A percentile compares a stretch with the other conserved stretches of the same genome.
Evolutionary conservation across 768 basidiomycete species (phyloP).

Genomic region (Phlebiopsis flavidoalba): DNA sequence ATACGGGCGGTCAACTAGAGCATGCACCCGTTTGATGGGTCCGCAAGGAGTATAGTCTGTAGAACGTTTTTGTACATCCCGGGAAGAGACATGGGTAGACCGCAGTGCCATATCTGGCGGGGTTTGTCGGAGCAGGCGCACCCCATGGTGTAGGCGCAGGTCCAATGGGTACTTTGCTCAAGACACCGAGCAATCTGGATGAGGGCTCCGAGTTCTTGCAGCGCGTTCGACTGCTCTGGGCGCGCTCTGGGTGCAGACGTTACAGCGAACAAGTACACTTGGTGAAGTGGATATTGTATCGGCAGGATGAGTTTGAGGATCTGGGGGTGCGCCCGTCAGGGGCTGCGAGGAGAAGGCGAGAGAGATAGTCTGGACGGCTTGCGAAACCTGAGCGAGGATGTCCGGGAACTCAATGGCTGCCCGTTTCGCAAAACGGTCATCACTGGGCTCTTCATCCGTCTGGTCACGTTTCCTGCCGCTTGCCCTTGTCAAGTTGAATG

Average conservation of each 20-base stretch:
- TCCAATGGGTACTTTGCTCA: constrained; percentile 71
- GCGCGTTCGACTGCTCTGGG: constrained; percentile 42
- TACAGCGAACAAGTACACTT: constrained; percentile 73
- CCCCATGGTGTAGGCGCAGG: constrained; percentile 31
- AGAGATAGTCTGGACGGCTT: constrained; percentile 55
- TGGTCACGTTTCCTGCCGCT: constrained; percentile 72
- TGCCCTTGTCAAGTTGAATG: constrained; percentile 63
- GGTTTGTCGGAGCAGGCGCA: constrained; percentile 23
- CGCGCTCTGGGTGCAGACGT: constrained; percentile 43
- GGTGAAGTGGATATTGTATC: constrained; percentile 68
- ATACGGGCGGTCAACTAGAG: constrained; percentile 53
- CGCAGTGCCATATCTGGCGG: constrained; percentile 59
- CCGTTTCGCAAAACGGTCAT: constrained; percentile 5
- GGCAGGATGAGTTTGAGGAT: constrained; percentile 60
- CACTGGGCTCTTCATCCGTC: constrained; percentile 28
- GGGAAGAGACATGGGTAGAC: constrained; percentile 75
- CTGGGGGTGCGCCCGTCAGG: constrained; percentile 35
- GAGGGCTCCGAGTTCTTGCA: constrained; percentile 76
- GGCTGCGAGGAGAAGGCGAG: constrained; percentile 39
- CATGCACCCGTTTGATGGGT: constrained; percentile 67
- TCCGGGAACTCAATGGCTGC: constrained; percentile 21
- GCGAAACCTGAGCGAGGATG: constrained; percentile 51
- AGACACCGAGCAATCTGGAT: constrained; percentile 79
- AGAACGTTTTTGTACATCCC: constrained; percentile 64
- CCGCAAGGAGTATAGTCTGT: constrained; percentile 63